Percentiles rank a stretch among this genome's conserved stretches.
These are phyloP conservation scores for Hypsizygus ulmarius DNA, from an alignment of 1,284 basidiomycete species.

Conservation along the genomic window DNA sequence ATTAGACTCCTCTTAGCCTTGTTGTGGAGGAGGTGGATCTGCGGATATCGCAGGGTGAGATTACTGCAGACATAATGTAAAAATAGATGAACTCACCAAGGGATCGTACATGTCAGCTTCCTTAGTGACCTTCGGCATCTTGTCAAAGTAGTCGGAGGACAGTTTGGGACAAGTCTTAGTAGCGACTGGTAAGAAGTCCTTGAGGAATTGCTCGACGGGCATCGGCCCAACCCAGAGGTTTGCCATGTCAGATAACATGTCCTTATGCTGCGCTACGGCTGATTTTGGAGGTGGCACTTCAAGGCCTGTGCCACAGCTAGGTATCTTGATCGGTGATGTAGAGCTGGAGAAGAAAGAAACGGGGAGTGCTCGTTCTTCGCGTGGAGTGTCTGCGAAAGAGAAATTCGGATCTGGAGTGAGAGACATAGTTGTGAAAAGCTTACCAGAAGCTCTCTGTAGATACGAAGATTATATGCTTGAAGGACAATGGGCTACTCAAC, in stretches of 20 bases:
- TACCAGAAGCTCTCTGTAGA: no score
- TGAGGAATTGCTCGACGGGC: slow-evolving; percentile 9
- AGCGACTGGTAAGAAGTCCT: slow-evolving; percentile 6
- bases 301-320: no score
- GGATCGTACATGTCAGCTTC: slow-evolving; percentile 11
- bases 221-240: slow-evolving; percentile 9
- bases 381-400: no score
- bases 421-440: no score
- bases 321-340: no score
- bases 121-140: neutral
- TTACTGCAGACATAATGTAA: neutral
- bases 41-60: neutral
- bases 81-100: slow-evolving; percentile 5
- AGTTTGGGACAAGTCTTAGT: neutral
- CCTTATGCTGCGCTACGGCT: no score
- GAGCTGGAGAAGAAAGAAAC: no score
- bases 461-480: no score
- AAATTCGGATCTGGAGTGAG: no score
- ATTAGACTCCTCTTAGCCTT: slow-evolving; percentile 1
- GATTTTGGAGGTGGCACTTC: no score
- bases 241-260: slow-evolving; percentile 1
- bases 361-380: no score
- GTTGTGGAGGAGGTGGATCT: slow-evolving; percentile 7
- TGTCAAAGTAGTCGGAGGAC: neutral
- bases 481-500: no score